These are phyloP conservation scores for Petasospora rhodanensis DNA, from an alignment of 1,139 yeast genomes.

Conservation along the genomic window DNA sequence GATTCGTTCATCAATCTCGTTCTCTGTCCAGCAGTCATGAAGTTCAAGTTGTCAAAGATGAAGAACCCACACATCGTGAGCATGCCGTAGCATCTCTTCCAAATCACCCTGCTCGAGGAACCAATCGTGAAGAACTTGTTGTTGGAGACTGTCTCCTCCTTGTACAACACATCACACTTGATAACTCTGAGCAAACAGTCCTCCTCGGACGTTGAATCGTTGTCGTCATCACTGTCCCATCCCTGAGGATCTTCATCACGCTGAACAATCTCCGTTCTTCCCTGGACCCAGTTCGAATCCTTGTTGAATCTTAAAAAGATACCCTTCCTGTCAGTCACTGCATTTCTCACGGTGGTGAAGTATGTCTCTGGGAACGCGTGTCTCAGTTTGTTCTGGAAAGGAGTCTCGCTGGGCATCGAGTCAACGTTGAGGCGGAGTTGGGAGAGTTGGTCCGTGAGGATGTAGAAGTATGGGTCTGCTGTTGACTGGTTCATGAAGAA, in stretches of 20 bases:
- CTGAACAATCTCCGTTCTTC: constrained; percentile 19
- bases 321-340: constrained; percentile 10
- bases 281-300: constrained; percentile 21
- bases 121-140: constrained; percentile 26
- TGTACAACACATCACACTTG: constrained; percentile 22
- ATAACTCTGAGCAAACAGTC: constrained; percentile 22
- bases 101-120: constrained; percentile 26
- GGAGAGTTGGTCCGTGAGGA: constrained; percentile 23
- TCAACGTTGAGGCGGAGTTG: constrained; percentile 21
- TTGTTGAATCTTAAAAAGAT: constrained; percentile 18
- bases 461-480: constrained; percentile 32
- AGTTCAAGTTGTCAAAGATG: constrained; percentile 33
- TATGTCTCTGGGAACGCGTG: constrained; percentile 9
- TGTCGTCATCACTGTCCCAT: no score
- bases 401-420: constrained; percentile 19
- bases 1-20: constrained; percentile 11
- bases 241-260: no score
- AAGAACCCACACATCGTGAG: constrained; percentile 42
- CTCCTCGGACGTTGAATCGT: no score
- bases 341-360: constrained; percentile 6
- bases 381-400: constrained; percentile 20
- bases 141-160: constrained; percentile 20
- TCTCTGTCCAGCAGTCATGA: constrained; percentile 18
- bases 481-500: constrained; percentile 15
- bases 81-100: constrained; percentile 40